Base-by-base conservation (phyloP, 2,329 filamentous ascomycete species). In the Fusarium devonianum region DNA sequence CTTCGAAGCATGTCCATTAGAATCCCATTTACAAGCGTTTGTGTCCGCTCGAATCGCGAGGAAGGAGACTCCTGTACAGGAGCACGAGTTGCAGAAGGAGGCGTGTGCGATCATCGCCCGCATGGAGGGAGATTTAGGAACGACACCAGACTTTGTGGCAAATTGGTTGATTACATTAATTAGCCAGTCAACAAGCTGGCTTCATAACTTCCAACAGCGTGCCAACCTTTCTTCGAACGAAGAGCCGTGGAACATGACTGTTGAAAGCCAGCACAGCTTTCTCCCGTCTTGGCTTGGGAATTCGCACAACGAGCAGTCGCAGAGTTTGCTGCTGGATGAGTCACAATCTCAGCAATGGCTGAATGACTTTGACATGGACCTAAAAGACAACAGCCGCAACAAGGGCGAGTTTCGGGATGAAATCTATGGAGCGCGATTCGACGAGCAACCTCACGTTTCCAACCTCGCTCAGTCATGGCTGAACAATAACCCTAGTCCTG, bases 161-260 rank as follows among this genome's bases (percentile, higher is more conserved):
- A 59, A 57, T n/a, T 59, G 56, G 56, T 3, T 59, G 5, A 34
- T 41, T 2, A 53, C 45, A 0, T 35, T 56, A 18, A 41, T 58
- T 0, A 26, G 44, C 13, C 13, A 52, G 5, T 56, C 56, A 3
- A 45, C 34, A 4, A 33, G 22, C 6, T 58, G 56, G 56, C 37
- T 59, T 14, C 4, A 3, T 4, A 28, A 43, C 2, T 56, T 58
- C n/a, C 34, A 56, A 11, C 56, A 4, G 4, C 30, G 56, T 11
- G 38, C 53, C 19, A 40, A 45, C 7, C 11, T 44, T 0, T 3
- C 16, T 13, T 26, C 23, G 6, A 14, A 12, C 4, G 12, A 46
- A 10, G 39, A 53, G 2, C 21, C 5, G 2, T 49, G 36, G 14
- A 23, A 41, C 8, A 22, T 16, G 7, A 6, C 13, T 17, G 16